Evolutionary conservation across 2,329 filamentous ascomycete species (phyloP).

Genomic region (Phaeosphaeriaceae sp.): DNA sequence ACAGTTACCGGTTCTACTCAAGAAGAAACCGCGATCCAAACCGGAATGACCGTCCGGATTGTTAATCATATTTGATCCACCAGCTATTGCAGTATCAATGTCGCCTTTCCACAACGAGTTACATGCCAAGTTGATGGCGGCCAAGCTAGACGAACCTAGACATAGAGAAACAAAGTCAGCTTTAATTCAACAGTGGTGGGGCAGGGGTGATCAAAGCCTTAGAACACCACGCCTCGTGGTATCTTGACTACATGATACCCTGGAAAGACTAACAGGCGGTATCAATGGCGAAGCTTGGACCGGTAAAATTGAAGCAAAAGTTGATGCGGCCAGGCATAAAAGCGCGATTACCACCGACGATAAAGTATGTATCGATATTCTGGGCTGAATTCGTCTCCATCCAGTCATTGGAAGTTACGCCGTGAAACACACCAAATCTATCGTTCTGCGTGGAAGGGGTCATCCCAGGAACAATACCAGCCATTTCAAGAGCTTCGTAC

Average conservation of each 20-base stretch:
- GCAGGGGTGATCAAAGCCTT: background rate
- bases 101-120: conserved; percentile 22
- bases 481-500: conserved; percentile 31
- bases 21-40: conserved; percentile 28
- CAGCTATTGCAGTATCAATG: conserved; percentile 26
- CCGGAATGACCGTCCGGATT: conserved; percentile 54
- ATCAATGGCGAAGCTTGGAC: conserved; percentile 18
- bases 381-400: conserved; percentile 24
- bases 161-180: too few species aligned
- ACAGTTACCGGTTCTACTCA: conserved; percentile 34
- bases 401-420: conserved; percentile 41
- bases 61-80: conserved; percentile 32
- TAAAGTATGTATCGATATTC: conserved; percentile 60
- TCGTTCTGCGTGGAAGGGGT: conserved; percentile 33
- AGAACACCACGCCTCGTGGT: too few species aligned
- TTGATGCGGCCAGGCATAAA: conserved; percentile 61
- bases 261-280: conserved; percentile 11
- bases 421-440: conserved; percentile 44
- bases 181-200: background rate
- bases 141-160: conserved; percentile 8
- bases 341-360: conserved; percentile 60
- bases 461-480: conserved; percentile 29
- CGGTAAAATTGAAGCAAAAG: conserved; percentile 30
- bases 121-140: conserved; percentile 32
- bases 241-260: too few species aligned